Evolutionary conservation across 2,329 filamentous ascomycete species (phyloP), one percentile per base, ranked within the genome.

Genomic region (Penicillium sp.): DNA sequence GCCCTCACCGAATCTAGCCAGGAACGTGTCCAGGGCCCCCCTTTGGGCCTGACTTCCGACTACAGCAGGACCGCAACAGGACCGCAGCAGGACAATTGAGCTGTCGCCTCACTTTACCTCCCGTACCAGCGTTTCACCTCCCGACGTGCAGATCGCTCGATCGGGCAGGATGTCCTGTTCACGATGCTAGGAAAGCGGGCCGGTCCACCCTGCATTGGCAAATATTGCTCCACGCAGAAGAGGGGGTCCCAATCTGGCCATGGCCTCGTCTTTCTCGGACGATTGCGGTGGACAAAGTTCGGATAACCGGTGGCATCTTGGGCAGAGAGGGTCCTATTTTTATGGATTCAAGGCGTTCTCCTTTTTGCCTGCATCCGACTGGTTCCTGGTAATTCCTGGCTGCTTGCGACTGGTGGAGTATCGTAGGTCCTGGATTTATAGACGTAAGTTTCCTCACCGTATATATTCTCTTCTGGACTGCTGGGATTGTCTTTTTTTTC

Each of bases 361-460:
- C 22, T 35, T 43, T 46, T 43, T 47, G 20, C 55, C 48, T 53
- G 55, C 57, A 48, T 60, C 55, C 50, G 33, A 60, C 51, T 53
- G 55, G 58, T 53, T 56, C 53, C 52, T 60, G 47, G 42, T 46
- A 53, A 33, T 10, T 9, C 14, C n/a, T 28, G 27, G 16, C 14
- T 10, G 8, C 44, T 57, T 48, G 44, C 28, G 46, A 27, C 38
- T 53, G 44, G 39, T 56, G 52, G 48, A 46, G 54, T 55, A 57
- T 62, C 60, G 58, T 61, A 53, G 53, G 58, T 50, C 48, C 45
- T 30, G 33, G 46, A 30, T 53, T 46, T 57, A 58, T 62, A 58
- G 53, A 51, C 44, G 40, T 27, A 46, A 44, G 39, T 41, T 16
- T 16, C 35, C 51, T 57, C 58, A 56, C 55, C 53, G 57, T 58